A percentile compares a stretch with the other conserved stretches of the same genome.
phyloP scores from a whole-genome alignment of 2,329 filamentous ascomycete genomes.

The Fusarium sublunatum region DNA sequence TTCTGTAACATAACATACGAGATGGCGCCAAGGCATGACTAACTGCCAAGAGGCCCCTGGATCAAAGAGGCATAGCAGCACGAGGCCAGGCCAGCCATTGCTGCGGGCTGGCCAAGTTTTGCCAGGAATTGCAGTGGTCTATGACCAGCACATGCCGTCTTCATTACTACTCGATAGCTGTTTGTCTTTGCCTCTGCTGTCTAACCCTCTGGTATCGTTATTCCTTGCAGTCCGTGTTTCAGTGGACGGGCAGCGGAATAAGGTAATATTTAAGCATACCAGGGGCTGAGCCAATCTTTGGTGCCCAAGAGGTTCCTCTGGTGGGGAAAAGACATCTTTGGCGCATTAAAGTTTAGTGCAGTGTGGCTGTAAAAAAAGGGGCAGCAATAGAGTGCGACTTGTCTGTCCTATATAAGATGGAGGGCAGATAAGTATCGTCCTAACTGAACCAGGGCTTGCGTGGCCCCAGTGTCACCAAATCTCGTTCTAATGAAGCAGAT shows the following conservation, averaged over 20 bases:
- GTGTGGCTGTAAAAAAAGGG: slow-evolving; percentile 4
- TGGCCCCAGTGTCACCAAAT: slow-evolving; percentile 25
- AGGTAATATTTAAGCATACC: slow-evolving; percentile 48
- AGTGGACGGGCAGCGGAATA: slow-evolving; percentile 35
- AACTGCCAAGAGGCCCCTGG: slow-evolving; percentile 33
- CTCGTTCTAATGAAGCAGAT: slow-evolving; percentile 7
- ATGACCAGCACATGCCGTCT: slow-evolving; percentile 7
- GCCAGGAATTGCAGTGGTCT: not conserved
- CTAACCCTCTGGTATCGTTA: not conserved
- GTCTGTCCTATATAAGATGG: rapidly evolving
- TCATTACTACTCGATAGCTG: not conserved
- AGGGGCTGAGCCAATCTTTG: slow-evolving; percentile 30
- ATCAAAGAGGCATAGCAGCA: slow-evolving; percentile 30
- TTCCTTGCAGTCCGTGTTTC: slow-evolving; percentile 30
- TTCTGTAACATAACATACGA: not conserved
- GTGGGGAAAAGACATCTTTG: slow-evolving; percentile 25
- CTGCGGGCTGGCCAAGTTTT: slow-evolving; percentile 12
- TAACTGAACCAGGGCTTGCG: slow-evolving; percentile 28
- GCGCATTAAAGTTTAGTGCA: slow-evolving; percentile 44
- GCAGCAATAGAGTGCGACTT: not conserved
- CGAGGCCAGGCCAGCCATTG: slow-evolving; percentile 6
- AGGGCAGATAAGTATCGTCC: not conserved
- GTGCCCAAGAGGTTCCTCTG: not conserved
- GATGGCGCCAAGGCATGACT: slow-evolving; percentile 29
- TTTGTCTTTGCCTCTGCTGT: not conserved